Evolutionary conservation across 2,329 filamentous ascomycete genomes (phyloP).

Genomic region (Paecilomyces dactylethromorphus): DNA sequence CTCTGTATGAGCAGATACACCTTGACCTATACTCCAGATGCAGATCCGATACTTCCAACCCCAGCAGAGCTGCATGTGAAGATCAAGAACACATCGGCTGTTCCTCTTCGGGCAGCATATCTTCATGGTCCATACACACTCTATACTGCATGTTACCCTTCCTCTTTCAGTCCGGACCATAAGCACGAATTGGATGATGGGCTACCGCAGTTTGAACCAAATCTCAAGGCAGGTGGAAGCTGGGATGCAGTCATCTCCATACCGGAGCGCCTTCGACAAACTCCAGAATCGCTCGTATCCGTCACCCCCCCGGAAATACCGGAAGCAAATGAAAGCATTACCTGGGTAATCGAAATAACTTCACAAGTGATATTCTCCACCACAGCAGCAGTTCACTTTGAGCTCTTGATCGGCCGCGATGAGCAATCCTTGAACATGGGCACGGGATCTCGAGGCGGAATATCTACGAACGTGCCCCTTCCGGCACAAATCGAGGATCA

Average conservation of each 20-base stretch:
- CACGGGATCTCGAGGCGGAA: slow-evolving; percentile 52
- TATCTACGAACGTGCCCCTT: slow-evolving; percentile 44
- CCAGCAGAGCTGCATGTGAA: slow-evolving; percentile 75
- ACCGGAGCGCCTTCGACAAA: slow-evolving; percentile 68
- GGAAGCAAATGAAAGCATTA: slow-evolving; percentile 49
- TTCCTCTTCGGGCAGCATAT: slow-evolving; percentile 88
- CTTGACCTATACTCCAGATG: slow-evolving; percentile 81
- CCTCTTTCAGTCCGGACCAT: slow-evolving; percentile 73
- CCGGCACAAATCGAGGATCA: slow-evolving; percentile 72
- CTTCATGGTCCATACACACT: slow-evolving; percentile 93
- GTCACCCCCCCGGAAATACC: slow-evolving; percentile 21
- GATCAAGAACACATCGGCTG: slow-evolving; percentile 85
- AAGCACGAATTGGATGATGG: slow-evolving; percentile 70
- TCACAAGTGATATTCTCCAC: slow-evolving; percentile 93
- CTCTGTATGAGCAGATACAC: slow-evolving; percentile 51
- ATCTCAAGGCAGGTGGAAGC: slow-evolving; percentile 85
- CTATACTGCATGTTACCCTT: slow-evolving; percentile 77
- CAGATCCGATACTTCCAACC: slow-evolving; percentile 83
- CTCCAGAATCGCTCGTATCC: slow-evolving; percentile 25
- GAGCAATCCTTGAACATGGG: slow-evolving; percentile 71
- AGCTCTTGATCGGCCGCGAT: slow-evolving; percentile 79
- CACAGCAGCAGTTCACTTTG: slow-evolving; percentile 80
- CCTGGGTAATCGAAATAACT: slow-evolving; percentile 85
- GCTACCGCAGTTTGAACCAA: slow-evolving; percentile 86
- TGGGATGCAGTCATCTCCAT: slow-evolving; percentile 78